phyloP scores from a whole-genome alignment of 1,139 yeast species.

The Hyphopichia wangnamkhiaoensis region DNA sequence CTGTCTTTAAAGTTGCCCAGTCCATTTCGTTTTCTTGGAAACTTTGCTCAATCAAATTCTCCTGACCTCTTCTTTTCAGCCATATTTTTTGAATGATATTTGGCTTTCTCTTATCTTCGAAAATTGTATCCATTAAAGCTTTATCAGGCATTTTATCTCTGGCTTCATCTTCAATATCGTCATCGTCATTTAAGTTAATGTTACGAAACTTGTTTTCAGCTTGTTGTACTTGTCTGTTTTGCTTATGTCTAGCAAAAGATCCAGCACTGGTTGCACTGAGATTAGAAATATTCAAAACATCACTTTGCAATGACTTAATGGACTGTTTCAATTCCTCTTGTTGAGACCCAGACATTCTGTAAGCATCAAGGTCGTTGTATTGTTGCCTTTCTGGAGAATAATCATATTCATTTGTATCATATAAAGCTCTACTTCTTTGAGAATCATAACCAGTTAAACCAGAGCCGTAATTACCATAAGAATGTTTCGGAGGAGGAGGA shows the following conservation, averaged over 20 bases:
- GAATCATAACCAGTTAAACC: background rate
- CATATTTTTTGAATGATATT: slow-evolving; percentile 58
- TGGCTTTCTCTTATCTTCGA: slow-evolving; percentile 49
- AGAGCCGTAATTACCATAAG: background rate
- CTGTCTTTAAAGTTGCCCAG: slow-evolving; percentile 48
- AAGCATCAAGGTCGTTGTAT: slow-evolving; percentile 32
- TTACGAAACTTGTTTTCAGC: slow-evolving; percentile 24
- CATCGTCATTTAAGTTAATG: slow-evolving; percentile 20
- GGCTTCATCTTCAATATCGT: slow-evolving; percentile 20
- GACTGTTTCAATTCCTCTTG: slow-evolving; percentile 46
- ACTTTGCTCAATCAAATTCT: slow-evolving; percentile 38
- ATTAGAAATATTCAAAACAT: slow-evolving; percentile 56
- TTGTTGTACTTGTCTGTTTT: slow-evolving; percentile 41
- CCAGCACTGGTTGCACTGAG: slow-evolving; percentile 91
- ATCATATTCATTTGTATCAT: slow-evolving; percentile 42
- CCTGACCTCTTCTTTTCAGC: slow-evolving; percentile 32
- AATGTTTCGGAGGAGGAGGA: slow-evolving; percentile 55
- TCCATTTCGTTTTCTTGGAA: slow-evolving; percentile 36
- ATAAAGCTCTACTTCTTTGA: slow-evolving; percentile 22
- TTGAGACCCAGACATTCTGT: slow-evolving; percentile 30
- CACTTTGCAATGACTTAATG: slow-evolving; percentile 47
- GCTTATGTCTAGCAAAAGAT: slow-evolving; percentile 72
- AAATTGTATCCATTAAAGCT: slow-evolving; percentile 41
- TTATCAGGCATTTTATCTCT: slow-evolving; percentile 19
- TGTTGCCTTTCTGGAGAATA: slow-evolving; percentile 26